These are phyloP conservation scores for Alnus rubra DNA, from an alignment of 306 rosid genomes.

Conservation along the genomic window DNA sequence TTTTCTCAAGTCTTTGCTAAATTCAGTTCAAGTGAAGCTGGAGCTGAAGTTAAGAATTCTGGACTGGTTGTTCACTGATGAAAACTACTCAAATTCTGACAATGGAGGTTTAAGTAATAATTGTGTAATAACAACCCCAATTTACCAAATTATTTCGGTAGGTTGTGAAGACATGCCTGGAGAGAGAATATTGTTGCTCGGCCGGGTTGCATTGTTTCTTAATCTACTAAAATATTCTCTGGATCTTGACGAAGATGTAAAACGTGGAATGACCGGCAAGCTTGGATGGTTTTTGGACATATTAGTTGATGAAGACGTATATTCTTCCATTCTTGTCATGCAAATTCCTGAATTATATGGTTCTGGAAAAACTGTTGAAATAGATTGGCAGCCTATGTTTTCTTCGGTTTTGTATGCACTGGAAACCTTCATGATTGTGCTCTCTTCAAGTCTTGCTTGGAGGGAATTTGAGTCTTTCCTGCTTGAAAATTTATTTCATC, in stretches of 20 bases:
- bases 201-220: conserved; percentile 58
- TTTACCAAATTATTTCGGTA: conserved; percentile 39
- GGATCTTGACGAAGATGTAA: conserved; percentile 51
- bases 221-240: conserved; percentile 59
- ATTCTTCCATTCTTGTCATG: conserved; percentile 62
- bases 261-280: conserved; percentile 50
- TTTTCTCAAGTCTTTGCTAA: conserved; percentile 57
- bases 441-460: conserved; percentile 73
- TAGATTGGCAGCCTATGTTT: conserved; percentile 68
- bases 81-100: conserved; percentile 37
- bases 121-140: conserved; percentile 29
- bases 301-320: conserved; percentile 67
- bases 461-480: conserved; percentile 64
- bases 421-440: conserved; percentile 69
- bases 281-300: conserved; percentile 68
- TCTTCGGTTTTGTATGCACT: conserved; percentile 64
- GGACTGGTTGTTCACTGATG: conserved; percentile 55
- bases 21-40: conserved; percentile 56
- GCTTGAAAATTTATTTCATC: conserved; percentile 81
- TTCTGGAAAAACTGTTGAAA: conserved; percentile 51
- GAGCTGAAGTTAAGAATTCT: conserved; percentile 60
- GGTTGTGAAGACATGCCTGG: conserved; percentile 53
- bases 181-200: conserved; percentile 44
- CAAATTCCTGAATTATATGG: conserved; percentile 59
- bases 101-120: conserved; percentile 34